phyloP scores from a whole-genome alignment of 768 basidiomycete genomes.

The Lactarius vividus region DNA sequence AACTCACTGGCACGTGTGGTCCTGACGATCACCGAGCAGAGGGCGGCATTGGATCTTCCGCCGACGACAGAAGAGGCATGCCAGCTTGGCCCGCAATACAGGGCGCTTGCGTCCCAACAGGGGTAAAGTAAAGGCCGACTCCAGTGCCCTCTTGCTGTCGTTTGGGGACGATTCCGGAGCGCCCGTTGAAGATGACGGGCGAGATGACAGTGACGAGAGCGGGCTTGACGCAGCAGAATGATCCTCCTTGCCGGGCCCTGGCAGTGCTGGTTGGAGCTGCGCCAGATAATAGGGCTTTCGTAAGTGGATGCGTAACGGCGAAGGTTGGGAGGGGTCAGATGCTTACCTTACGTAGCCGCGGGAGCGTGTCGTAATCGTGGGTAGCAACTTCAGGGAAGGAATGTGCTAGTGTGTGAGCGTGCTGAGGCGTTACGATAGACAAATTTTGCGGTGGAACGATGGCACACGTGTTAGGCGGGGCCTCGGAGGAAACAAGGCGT shows the following conservation, averaged over 20 bases:
- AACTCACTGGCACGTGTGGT: constrained; percentile 19
- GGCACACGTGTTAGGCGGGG: neutral
- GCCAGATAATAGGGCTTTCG: neutral
- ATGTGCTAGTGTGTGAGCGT: constrained; percentile 19
- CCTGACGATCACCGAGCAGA: constrained; percentile 7
- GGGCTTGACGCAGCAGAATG: constrained; percentile 21
- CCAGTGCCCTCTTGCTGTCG: neutral
- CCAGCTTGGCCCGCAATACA: constrained; percentile 22
- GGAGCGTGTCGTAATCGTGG: constrained; percentile 23
- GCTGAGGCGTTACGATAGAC: constrained; percentile 17
- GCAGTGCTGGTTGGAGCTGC: constrained; percentile 18
- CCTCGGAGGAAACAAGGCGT: constrained; percentile 8
- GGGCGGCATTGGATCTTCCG: constrained; percentile 26
- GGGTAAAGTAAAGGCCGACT: constrained; percentile 20
- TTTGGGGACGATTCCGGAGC: constrained; percentile 4
- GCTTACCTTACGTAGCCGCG: constrained; percentile 24
- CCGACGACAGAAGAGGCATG: constrained; percentile 25
- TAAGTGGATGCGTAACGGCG: constrained; percentile 11
- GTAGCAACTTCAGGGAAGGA: constrained; percentile 2
- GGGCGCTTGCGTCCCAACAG: constrained; percentile 24
- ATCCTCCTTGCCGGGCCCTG: constrained; percentile 13
- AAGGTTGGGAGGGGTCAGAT: neutral
- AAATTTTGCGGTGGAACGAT: neutral
- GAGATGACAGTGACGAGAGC: constrained; percentile 20
- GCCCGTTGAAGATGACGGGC: constrained; percentile 23